Conservation (phyloP, 306 rosid genomes). For the Canavalia ensiformis region DNA sequence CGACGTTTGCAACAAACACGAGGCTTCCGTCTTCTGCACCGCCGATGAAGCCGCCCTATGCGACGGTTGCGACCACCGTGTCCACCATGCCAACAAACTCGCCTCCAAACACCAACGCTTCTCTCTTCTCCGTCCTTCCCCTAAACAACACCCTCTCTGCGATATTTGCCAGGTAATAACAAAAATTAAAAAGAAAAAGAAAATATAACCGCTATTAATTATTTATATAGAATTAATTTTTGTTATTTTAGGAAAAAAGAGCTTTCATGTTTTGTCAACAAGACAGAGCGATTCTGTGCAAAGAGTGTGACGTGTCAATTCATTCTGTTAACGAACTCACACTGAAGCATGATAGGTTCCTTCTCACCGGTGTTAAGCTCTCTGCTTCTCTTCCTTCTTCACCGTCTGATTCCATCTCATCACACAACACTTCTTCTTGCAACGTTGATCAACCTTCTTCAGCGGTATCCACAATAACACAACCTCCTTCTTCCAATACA, state of each 20-base stretch:
- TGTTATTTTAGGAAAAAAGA: conserved; percentile 63
- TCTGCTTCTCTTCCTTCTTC: conserved; percentile 48
- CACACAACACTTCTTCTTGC: conserved; percentile 3
- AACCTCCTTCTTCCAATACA: not conserved
- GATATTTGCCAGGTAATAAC: conserved; percentile 76
- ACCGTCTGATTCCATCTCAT: conserved; percentile 9
- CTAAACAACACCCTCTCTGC: conserved; percentile 67
- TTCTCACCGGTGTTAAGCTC: conserved; percentile 80
- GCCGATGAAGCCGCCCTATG: conserved; percentile 98
- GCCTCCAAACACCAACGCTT: conserved; percentile 95
- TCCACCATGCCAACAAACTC: conserved; percentile 96
- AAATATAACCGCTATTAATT: no score
- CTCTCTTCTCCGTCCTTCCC: conserved; percentile 70
- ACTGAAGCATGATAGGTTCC: conserved; percentile 79
- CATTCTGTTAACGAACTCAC: conserved; percentile 85
- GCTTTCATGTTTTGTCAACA: conserved; percentile 89
- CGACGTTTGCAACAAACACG: conserved; percentile 78
- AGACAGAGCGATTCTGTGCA: conserved; percentile 89
- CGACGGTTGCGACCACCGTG: conserved; percentile 79
- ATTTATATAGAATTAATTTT: no score
- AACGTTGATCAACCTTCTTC: conserved; percentile 43
- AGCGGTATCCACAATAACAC: not conserved
- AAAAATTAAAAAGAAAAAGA: not conserved
- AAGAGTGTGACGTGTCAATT: conserved; percentile 77
- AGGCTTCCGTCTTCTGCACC: conserved; percentile 87